phyloP scores from a whole-genome alignment of 768 basidiomycete species.

The Auriscalpium microsporum region DNA sequence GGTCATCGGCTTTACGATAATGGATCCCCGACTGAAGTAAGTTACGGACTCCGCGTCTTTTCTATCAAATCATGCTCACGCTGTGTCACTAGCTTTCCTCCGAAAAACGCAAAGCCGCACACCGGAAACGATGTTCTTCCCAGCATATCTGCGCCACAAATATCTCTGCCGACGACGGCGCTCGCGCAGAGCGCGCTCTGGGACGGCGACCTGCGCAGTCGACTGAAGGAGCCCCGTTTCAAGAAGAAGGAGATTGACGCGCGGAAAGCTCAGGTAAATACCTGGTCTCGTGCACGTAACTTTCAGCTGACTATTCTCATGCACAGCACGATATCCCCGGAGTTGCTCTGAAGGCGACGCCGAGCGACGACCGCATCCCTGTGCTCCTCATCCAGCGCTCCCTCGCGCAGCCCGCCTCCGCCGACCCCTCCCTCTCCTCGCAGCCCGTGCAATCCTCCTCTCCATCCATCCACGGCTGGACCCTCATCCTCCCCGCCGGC shows the following conservation, averaged over 20 bases:
- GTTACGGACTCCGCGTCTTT: slow-evolving; percentile 14
- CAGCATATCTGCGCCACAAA: slow-evolving; percentile 20
- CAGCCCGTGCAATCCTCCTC: slow-evolving; percentile 6
- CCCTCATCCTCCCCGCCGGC: slow-evolving; percentile 74
- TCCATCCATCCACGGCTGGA: slow-evolving; percentile 69
- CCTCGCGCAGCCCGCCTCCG: slow-evolving; percentile 32
- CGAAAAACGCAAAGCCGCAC: slow-evolving; percentile 54
- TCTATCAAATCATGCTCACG: not conserved
- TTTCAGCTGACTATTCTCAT: not conserved
- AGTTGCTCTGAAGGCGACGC: slow-evolving; percentile 51
- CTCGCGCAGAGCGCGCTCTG: slow-evolving; percentile 69
- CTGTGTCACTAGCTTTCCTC: slow-evolving; percentile 59
- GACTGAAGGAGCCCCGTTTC: slow-evolving; percentile 53
- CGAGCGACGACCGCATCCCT: slow-evolving; percentile 79
- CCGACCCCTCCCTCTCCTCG: slow-evolving; percentile 12
- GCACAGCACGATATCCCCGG: slow-evolving; percentile 72
- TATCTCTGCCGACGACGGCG: slow-evolving; percentile 44
- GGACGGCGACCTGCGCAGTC: slow-evolving; percentile 47
- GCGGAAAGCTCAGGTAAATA: slow-evolving; percentile 60
- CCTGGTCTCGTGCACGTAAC: not conserved
- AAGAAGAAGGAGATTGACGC: slow-evolving; percentile 82
- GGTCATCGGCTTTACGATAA: slow-evolving; percentile 68
- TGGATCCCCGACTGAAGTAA: slow-evolving; percentile 84
- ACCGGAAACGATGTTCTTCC: slow-evolving; percentile 20
- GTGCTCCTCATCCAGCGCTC: slow-evolving; percentile 78